Base-by-base conservation (phyloP, 192 early-diverging fungal genomes). In the Blastocladiella britannica region DNA sequence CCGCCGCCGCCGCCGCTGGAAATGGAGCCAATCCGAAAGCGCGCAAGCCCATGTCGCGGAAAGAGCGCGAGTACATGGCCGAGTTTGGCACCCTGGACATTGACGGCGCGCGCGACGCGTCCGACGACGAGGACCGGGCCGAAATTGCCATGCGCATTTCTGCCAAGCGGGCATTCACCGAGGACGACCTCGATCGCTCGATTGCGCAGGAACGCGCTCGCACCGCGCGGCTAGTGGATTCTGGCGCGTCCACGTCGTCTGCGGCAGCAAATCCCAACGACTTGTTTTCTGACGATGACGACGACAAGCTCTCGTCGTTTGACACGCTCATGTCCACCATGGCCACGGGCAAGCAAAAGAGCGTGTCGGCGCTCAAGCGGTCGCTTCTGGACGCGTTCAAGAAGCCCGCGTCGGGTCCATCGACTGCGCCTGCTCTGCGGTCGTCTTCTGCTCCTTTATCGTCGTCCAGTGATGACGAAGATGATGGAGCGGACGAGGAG, bases 401-500 rank as follows among this genome's bases (percentile, higher is more conserved):
- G 37, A 47, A n/a, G n/a, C n/a, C n/a, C n/a, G n/a, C n/a, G n/a
- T n/a, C n/a, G n/a, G n/a, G n/a, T n/a, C n/a, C n/a, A n/a, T n/a
- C n/a, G n/a, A n/a, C n/a, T n/a, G n/a, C n/a, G n/a, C n/a, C n/a
- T n/a, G n/a, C n/a, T n/a, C n/a, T n/a, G n/a, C n/a, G n/a, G n/a
- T n/a, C n/a, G n/a, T n/a, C n/a, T n/a, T n/a, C n/a, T n/a, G n/a
- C n/a, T n/a, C n/a, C n/a, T n/a, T n/a, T n/a, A n/a, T 20, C 37
- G 37, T 47, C 37, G 9, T 20, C n/a, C 15, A 47, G 37, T 6
- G 37, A 47, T 27, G 59, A 60, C 26, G 58, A 37, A 18, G 63
- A 59, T 28, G 71, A 58, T 25, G 53, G 26, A 8, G 55, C 43
- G 12, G 57, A 25, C 5, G 22, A n/a, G n/a, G n/a, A n/a, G n/a